Evolutionary conservation across 2,329 filamentous ascomycete genomes (phyloP).

Genomic region (Diaporthe caulivora): DNA sequence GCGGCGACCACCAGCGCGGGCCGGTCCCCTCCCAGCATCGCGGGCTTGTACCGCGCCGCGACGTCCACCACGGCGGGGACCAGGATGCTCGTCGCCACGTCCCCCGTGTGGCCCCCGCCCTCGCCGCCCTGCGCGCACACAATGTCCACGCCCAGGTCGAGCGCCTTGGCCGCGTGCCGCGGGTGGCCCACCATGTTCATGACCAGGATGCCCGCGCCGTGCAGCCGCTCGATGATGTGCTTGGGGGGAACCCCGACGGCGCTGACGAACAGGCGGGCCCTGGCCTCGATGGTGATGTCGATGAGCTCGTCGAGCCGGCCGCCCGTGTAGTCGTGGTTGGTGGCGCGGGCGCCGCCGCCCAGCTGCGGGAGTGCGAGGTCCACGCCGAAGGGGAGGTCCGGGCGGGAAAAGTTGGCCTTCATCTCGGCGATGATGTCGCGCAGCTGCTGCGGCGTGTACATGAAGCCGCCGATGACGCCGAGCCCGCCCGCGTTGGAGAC

Average conservation of each 20-base stretch:
- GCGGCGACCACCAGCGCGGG: conserved; percentile 88
- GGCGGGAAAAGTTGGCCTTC: conserved; percentile 77
- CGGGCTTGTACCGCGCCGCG: conserved; percentile 77
- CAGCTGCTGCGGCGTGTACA: conserved; percentile 80
- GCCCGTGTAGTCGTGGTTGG: conserved; percentile 95
- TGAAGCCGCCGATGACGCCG: conserved; percentile 79
- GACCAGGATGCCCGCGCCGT: conserved; percentile 82
- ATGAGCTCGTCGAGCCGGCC: conserved; percentile 90
- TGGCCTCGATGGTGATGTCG: conserved; percentile 85
- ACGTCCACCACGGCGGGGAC: conserved; percentile 91
- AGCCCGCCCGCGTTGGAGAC: conserved; percentile 91
- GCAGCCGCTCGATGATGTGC: conserved; percentile 79
- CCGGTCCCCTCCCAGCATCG: conserved; percentile 74
- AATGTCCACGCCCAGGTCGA: conserved; percentile 89
- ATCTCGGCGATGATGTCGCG: conserved; percentile 87
- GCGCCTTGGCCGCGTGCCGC: conserved; percentile 89
- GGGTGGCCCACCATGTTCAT: conserved; percentile 99
- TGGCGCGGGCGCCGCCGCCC: conserved; percentile 85
- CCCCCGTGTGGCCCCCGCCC: conserved; percentile 92
- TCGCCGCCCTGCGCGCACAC: conserved; percentile 94
- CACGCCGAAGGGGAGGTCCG: conserved; percentile 85
- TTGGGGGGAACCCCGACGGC: conserved; percentile 89
- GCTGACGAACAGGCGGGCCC: conserved; percentile 86
- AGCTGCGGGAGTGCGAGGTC: conserved; percentile 93
- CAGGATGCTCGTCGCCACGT: conserved; percentile 86